Percentiles rank a stretch among this genome's conserved stretches.
Conservation (phyloP, 2,329 filamentous ascomycete species). For the Colletotrichum sp. region DNA sequence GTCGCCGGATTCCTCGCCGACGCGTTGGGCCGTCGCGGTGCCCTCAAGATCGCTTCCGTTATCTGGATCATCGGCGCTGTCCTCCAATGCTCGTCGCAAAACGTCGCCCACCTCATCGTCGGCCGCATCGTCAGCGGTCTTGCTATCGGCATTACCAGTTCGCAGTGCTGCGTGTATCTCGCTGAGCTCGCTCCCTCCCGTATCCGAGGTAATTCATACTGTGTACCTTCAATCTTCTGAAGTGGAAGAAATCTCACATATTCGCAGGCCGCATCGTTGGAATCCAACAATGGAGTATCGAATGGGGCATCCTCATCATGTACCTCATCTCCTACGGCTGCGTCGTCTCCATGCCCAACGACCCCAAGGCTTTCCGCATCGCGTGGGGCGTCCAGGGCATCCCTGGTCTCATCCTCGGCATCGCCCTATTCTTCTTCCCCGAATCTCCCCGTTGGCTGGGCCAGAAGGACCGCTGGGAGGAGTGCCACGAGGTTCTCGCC, state of each 20-base stretch:
- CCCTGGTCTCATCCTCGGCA: conserved; percentile 26
- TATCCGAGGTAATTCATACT: conserved; percentile 38
- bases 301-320: conserved; percentile 71
- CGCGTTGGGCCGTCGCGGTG: conserved; percentile 48
- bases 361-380: conserved; percentile 66
- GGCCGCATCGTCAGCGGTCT: conserved; percentile 68
- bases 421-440: conserved; percentile 23
- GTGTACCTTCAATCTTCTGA: accelerated
- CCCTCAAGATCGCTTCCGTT: conserved; percentile 48
- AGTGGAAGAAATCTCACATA: background rate
- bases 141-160: conserved; percentile 69
- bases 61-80: conserved; percentile 64
- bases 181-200: conserved; percentile 66
- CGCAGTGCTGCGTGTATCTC: conserved; percentile 72
- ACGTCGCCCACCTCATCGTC: conserved; percentile 58
- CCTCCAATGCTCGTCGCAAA: conserved; percentile 63
- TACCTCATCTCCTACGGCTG: conserved; percentile 72
- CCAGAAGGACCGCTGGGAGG: conserved; percentile 22
- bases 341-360: conserved; percentile 56
- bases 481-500: conserved; percentile 20
- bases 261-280: conserved; percentile 66
- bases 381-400: conserved; percentile 27
- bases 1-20: conserved; percentile 55
- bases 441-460: conserved; percentile 19
- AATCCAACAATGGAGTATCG: conserved; percentile 77